phyloP scores from a whole-genome alignment of 208 protist genomes.

The Wallacemonas collosoma region DNA sequence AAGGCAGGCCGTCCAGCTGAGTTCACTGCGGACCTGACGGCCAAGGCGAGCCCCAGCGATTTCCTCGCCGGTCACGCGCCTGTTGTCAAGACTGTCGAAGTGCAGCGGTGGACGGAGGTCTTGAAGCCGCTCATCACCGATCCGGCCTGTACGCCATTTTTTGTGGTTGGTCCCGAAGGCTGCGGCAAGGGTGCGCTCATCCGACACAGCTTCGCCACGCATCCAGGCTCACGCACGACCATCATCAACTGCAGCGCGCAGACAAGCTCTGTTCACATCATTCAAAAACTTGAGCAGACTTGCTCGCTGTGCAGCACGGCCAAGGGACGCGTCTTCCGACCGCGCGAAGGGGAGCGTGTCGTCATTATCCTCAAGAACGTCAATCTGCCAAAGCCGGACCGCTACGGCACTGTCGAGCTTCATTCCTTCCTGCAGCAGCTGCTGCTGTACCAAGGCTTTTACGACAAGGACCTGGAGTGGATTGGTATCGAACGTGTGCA shows the following conservation, averaged over 20 bases:
- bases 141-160: conserved; percentile 82
- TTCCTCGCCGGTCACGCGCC: conserved; percentile 57
- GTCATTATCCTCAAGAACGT: conserved; percentile 97
- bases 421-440: conserved; percentile 98
- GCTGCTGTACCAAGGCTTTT: conserved; percentile 96
- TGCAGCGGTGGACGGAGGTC: conserved; percentile 85
- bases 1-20: conserved; percentile 54
- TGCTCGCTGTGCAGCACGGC: conserved; percentile 88
- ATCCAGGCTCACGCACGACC: conserved; percentile 56
- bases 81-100: conserved; percentile 92
- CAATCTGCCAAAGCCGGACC: conserved; percentile 97
- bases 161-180: conserved; percentile 97
- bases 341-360: conserved; percentile 93
- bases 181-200: conserved; percentile 94
- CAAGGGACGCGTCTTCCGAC: conserved; percentile 91
- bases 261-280: conserved; percentile 91
- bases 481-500: conserved; percentile 93
- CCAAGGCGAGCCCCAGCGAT: conserved; percentile 47
- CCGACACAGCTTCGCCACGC: conserved; percentile 66
- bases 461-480: conserved; percentile 97
- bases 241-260: conserved; percentile 96
- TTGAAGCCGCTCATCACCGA: conserved; percentile 88
- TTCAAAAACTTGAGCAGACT: conserved; percentile 95
- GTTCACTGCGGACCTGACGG: conserved; percentile 61
- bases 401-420: conserved; percentile 97